These are phyloP conservation scores for Tulasnella sp. DNA, from an alignment of 768 basidiomycete genomes.

Conservation along the genomic window DNA sequence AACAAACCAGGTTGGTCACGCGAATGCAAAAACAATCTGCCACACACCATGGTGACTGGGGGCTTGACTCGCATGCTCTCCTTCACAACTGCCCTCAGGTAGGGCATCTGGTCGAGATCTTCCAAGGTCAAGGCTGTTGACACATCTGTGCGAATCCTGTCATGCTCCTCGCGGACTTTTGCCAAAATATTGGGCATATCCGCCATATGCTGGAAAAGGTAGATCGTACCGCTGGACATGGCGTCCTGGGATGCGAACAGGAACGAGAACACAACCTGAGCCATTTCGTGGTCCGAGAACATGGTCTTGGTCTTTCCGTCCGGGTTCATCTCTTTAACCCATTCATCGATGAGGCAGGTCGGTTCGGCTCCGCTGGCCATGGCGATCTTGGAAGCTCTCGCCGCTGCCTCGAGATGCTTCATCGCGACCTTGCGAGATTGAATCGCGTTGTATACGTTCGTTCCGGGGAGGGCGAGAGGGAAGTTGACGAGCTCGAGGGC, in stretches of 20 bases:
- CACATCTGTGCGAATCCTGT: constrained; percentile 63
- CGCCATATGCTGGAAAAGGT: constrained; percentile 90
- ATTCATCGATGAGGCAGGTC: constrained; percentile 85
- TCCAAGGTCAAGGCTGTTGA: constrained; percentile 74
- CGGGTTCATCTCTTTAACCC: constrained; percentile 59
- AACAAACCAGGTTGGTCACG: neutral
- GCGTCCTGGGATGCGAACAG: constrained; percentile 95
- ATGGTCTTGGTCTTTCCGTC: constrained; percentile 62
- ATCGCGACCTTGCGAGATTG: constrained; percentile 81
- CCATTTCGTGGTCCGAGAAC: constrained; percentile 91
- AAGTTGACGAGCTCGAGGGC: constrained; percentile 99
- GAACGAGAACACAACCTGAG: constrained; percentile 94
- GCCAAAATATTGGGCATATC: constrained; percentile 82
- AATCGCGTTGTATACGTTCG: constrained; percentile 89
- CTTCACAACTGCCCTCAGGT: constrained; percentile 84
- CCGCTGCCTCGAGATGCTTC: constrained; percentile 68
- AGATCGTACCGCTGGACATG: constrained; percentile 94
- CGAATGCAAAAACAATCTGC: neutral
- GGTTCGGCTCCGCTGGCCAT: constrained; percentile 74
- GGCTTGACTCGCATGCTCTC: constrained; percentile 87
- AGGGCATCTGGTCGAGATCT: constrained; percentile 84
- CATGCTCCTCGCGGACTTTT: constrained; percentile 87
- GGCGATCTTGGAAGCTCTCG: constrained; percentile 62
- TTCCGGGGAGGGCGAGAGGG: constrained; percentile 88
- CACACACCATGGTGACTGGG: constrained; percentile 85